Conservation (phyloP, 306 rosid genomes). For the Cicer bijugum region DNA sequence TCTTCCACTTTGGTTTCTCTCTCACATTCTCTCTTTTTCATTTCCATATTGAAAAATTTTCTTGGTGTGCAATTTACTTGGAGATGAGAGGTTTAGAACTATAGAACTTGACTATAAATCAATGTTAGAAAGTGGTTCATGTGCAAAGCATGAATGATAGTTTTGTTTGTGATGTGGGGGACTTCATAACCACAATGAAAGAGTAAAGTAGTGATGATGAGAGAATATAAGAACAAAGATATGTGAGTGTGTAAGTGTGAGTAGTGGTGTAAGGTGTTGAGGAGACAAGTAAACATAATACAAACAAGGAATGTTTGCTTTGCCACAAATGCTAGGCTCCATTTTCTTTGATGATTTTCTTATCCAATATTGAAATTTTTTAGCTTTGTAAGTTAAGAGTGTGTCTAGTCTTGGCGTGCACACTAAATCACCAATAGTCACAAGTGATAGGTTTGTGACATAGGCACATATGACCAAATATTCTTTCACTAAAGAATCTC, state of each 20-base stretch:
- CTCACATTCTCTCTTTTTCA: slow-evolving; percentile 52
- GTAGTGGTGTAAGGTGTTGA: slow-evolving; percentile 52
- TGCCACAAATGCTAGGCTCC: slow-evolving; percentile 39
- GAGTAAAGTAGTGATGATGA: slow-evolving; percentile 59
- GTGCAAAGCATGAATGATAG: slow-evolving; percentile 49
- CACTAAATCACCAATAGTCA: slow-evolving; percentile 26
- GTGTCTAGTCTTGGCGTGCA: slow-evolving; percentile 55
- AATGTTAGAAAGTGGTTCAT: slow-evolving; percentile 40
- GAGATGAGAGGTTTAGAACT: not conserved
- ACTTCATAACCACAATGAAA: slow-evolving; percentile 50
- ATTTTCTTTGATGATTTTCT: slow-evolving; percentile 51
- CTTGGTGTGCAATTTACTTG: not conserved
- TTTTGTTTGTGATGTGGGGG: slow-evolving; percentile 47
- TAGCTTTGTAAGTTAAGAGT: slow-evolving; percentile 42
- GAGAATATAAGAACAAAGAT: slow-evolving; percentile 42
- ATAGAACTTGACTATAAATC: slow-evolving; percentile 44
- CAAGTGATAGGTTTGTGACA: slow-evolving; percentile 43
- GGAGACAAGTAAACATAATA: slow-evolving; percentile 77
- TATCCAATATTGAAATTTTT: slow-evolving; percentile 48
- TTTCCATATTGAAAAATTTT: slow-evolving; percentile 50
- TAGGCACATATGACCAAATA: slow-evolving; percentile 1
- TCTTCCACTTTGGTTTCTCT: slow-evolving; percentile 57
- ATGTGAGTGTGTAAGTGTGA: slow-evolving; percentile 39
- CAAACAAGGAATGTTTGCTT: slow-evolving; percentile 48
- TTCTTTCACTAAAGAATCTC: not conserved